Evolutionary conservation across 2,329 filamentous ascomycete genomes (phyloP), one percentile per base, ranked within the genome.

Genomic region (Aspergillus sp.): DNA sequence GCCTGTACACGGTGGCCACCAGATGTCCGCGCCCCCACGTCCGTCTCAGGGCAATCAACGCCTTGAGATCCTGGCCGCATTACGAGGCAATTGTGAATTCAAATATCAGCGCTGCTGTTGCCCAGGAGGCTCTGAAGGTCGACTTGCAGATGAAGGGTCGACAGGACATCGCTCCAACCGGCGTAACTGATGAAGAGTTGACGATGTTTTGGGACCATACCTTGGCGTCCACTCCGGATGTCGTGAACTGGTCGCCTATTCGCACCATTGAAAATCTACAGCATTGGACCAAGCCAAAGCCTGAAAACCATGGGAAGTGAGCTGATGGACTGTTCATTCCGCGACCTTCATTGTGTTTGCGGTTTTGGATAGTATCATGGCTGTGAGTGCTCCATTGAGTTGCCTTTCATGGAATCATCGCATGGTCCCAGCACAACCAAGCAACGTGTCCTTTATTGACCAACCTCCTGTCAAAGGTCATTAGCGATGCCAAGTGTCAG

Each of bases 11-110:
- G 11, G 33, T 50, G 10, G 32, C 49, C 10, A 13, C 30, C 4
- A 30, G 30, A 5, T 50, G 42, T 43, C 40, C 46, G 2, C 41
- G 48, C 5, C 20, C 19, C 8, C 22, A 4, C 14, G 24, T 53
- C 20, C 51, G 42, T 1, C 20, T 45, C 10, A 32, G 19, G 16
- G 51, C 51, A 9, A 42, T 50, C 11, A 16, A 36, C 10, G 24
- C 36, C 11, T 17, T 53, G 5, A 24, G n/a, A 11, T 45, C 47
- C 13, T 53, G 51, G 47, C 51, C 51, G 3, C 42, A 53, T 32
- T 45, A 24, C 19, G 51, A 53, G 11, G 47, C 33, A 8, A 19
- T 42, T 11, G 19, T 42, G 14, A 42, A 20, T 42, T 42, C 19
- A 2, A 42, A 17, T 6, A 19, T 42, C 3, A 20, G 14, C 8